Evolutionary conservation across 768 basidiomycete species (phyloP), one percentile per base, ranked within the genome.

Genomic region (Flagelloscypha sp.): DNA sequence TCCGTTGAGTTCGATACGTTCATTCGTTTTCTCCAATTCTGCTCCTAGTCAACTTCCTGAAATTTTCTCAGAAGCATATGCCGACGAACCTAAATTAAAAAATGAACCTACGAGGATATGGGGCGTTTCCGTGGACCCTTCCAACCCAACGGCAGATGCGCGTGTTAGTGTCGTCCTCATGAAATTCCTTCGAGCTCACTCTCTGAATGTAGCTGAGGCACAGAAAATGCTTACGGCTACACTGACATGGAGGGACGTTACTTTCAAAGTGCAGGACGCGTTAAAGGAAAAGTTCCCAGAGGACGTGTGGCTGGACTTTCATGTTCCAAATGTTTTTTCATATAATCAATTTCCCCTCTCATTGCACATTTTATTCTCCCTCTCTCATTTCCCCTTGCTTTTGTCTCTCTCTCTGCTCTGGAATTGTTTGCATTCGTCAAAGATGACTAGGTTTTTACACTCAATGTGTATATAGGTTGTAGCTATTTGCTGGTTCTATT

Each of bases 111-210:
- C 82, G 44, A 62, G 48, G 5, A 53, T 89, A 38, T 89, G 86
- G 86, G 81, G 84, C 18, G 74, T 89, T 13, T 56, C 51, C 1
- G 69, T 89, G 18, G 71, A 83, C 53, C 80, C 86, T 3, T 41
- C 37, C 2, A 59, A 63, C 37, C 70, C 74, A 9, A 55, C 49
- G 31, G 49, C 48, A 30, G 71, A 84, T 51, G 76, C 84, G 1
- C 70, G 72, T 6, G 72, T 75, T 40, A 85, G 81, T 47, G 83
- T 88, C 21, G 49, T 88, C 7, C 63, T 89, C 24, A 74, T 87
- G 72, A 87, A 88, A 51, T 89, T 88, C 62, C 59, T 86, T 20
- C 70, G 81, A 38, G 86, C 86, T 4, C 72, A 80, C 82, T 77
- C n/a, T n/a, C 57, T 82, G 45, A 68, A 65, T 44, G 51, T 70